phyloP scores from a whole-genome alignment of 768 basidiomycete species.

The Clitopilus hobsonii region DNA sequence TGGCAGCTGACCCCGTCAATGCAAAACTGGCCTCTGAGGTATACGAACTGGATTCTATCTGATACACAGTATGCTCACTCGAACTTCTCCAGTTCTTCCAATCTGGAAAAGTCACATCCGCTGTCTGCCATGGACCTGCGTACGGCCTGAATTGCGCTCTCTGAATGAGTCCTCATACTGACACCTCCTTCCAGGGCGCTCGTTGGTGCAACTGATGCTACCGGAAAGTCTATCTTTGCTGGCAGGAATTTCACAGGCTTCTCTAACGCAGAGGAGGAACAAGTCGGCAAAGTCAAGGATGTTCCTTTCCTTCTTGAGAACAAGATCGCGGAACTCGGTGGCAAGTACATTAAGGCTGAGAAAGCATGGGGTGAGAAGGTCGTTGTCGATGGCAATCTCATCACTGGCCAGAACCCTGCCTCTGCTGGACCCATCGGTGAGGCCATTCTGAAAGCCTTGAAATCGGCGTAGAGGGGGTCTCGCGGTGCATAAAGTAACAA shows the following conservation, averaged over 20 bases:
- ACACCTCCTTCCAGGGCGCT: conserved; percentile 40
- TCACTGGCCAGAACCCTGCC: conserved; percentile 75
- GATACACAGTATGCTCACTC: not conserved
- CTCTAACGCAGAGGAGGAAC: conserved; percentile 65
- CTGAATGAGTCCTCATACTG: not conserved
- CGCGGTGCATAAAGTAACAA: not conserved
- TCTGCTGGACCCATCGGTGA: conserved; percentile 55
- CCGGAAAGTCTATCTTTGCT: conserved; percentile 61
- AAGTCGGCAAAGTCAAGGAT: conserved; percentile 40
- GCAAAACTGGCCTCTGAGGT: conserved; percentile 54
- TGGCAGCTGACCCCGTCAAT: conserved; percentile 53
- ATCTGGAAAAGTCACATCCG: conserved; percentile 58
- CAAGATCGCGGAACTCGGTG: conserved; percentile 60
- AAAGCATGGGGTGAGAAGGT: conserved; percentile 58
- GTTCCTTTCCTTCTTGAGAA: conserved; percentile 73
- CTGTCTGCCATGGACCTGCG: conserved; percentile 82
- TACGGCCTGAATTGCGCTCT: conserved; percentile 18
- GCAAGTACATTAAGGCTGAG: conserved; percentile 53
- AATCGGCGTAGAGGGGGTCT: conserved; percentile 6
- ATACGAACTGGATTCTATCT: not conserved
- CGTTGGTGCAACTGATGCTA: conserved; percentile 45
- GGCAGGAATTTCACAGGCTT: conserved; percentile 61
- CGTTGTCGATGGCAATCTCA: conserved; percentile 51
- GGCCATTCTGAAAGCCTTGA: conserved; percentile 50
- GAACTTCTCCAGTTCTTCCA: conserved; percentile 52